Conservation (phyloP, 306 rosid genomes). For the Cicer judaicum region DNA sequence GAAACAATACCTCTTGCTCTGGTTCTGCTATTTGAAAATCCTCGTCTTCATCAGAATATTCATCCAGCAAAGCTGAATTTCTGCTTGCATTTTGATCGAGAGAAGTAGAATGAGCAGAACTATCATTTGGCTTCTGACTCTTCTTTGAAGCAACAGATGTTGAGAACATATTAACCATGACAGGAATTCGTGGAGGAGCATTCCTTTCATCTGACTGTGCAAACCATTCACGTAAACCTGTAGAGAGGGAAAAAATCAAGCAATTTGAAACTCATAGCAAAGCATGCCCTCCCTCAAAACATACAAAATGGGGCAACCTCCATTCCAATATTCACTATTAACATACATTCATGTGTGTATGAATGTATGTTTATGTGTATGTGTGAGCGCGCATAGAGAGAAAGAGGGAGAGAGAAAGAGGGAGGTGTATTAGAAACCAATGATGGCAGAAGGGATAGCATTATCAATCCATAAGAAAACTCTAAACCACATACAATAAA, state of each 20-base stretch:
- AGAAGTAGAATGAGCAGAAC: constrained; percentile 56
- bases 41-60: constrained; percentile 96
- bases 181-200: constrained; percentile 96
- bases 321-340: constrained; percentile 28
- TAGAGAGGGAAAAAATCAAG: constrained; percentile 31
- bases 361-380: background rate
- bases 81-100: constrained; percentile 75
- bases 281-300: constrained; percentile 19
- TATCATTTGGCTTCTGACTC: constrained; percentile 65
- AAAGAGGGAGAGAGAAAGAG: background rate
- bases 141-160: constrained; percentile 75
- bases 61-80: constrained; percentile 89
- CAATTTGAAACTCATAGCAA: constrained; percentile 23
- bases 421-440: constrained; percentile 7
- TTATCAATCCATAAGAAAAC: constrained; percentile 36
- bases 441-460: constrained; percentile 5
- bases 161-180: constrained; percentile 98
- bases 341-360: background rate
- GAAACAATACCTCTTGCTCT: constrained; percentile 77
- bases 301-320: constrained; percentile 8
- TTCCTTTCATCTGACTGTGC: constrained; percentile 92
- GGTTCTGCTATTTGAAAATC: constrained; percentile 89
- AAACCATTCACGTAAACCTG: constrained; percentile 98
- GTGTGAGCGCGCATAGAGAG: background rate
- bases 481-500: constrained; percentile 22